Evolutionary conservation across 768 basidiomycete species (phyloP).

Genomic region (Phylloporus scabripes): DNA sequence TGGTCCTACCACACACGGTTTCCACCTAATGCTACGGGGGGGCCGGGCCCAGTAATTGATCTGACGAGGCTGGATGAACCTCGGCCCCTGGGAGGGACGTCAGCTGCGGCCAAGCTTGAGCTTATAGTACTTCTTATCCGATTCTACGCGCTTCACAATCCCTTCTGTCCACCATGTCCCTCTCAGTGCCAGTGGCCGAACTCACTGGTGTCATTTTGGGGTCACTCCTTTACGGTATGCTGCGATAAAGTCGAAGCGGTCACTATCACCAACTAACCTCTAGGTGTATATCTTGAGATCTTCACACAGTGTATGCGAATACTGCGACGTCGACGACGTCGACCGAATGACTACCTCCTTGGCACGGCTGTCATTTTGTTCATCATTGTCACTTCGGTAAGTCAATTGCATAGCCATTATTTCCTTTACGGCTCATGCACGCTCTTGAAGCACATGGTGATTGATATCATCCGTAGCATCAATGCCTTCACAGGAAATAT

Average conservation of each 20-base stretch:
- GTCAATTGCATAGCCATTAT: background rate
- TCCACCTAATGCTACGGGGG: no score
- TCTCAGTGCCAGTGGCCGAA: background rate
- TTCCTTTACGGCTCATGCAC: no score
- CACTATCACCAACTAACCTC: background rate
- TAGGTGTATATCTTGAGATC: background rate
- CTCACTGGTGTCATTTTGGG: background rate
- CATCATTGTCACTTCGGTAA: conserved; percentile 1
- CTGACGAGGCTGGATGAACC: background rate
- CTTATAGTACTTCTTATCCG: background rate
- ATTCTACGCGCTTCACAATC: background rate
- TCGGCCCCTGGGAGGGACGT: background rate
- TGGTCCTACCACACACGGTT: no score
- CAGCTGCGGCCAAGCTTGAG: background rate
- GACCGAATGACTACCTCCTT: background rate
- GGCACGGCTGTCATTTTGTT: background rate
- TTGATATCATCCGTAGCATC: background rate
- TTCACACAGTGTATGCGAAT: background rate
- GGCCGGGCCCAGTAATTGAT: background rate
- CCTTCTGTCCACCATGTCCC: background rate
- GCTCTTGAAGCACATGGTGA: background rate
- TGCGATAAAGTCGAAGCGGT: background rate
- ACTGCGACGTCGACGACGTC: background rate
- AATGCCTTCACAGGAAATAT: background rate
- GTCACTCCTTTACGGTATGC: background rate